Conservation (phyloP, 1,139 yeast genomes). For the Scheffersomyces cryptocercus region DNA sequence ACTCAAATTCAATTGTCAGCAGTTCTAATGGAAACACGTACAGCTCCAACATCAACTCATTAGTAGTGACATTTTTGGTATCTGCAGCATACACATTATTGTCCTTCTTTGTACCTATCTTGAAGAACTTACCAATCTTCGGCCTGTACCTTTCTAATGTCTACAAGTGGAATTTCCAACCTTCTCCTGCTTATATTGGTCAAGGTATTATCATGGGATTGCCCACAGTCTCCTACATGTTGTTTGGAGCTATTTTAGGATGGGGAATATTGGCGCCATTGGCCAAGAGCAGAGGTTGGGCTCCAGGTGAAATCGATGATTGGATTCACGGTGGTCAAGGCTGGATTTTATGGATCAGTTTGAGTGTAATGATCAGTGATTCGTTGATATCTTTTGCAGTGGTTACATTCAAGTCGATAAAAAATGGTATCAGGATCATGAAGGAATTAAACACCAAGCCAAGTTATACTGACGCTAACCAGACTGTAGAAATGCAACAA, state of each 20-base stretch:
- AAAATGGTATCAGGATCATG: constrained; percentile 6
- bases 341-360: constrained; percentile 94
- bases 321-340: constrained; percentile 96
- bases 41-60: constrained; percentile 55
- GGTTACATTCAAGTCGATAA: constrained; percentile 51
- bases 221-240: constrained; percentile 88
- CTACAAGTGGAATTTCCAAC: constrained; percentile 89
- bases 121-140: constrained; percentile 72
- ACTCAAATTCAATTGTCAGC: not conserved
- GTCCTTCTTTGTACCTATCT: constrained; percentile 71
- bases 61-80: constrained; percentile 59
- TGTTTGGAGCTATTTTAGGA: constrained; percentile 84
- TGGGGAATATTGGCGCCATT: constrained; percentile 90
- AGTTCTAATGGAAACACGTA: constrained; percentile 25
- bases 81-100: constrained; percentile 74
- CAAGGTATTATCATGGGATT: constrained; percentile 98
- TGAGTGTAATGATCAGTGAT: constrained; percentile 93
- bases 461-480: constrained; percentile 2
- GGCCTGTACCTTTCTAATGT: constrained; percentile 62
- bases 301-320: constrained; percentile 84
- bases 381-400: constrained; percentile 79
- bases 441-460: constrained; percentile 1
- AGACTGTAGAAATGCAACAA: constrained; percentile 5
- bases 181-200: constrained; percentile 96
- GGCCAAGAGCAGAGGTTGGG: constrained; percentile 74